Evolutionary conservation across 2,329 filamentous ascomycete species (phyloP), one percentile per base, ranked within the genome.

Genomic region (Emergomyces orientalis): DNA sequence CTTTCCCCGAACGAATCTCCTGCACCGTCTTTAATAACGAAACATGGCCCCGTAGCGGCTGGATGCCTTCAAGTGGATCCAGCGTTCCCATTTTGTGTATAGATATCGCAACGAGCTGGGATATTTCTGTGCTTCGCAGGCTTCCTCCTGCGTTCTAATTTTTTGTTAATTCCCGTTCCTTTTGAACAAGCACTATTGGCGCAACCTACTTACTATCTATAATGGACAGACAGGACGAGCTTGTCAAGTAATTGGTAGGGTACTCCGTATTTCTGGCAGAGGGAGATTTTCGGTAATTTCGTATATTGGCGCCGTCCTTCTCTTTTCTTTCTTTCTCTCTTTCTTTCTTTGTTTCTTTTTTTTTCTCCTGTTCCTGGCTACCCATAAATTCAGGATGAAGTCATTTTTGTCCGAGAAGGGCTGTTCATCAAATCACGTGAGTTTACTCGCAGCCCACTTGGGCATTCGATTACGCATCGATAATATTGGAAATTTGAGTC

Each of bases 21-120:
- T 79, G 77, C 9, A 80, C 70, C 0, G 78, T 79, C 63, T 73
- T 75, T 56, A 80, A 70, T 17, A 77, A 73, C 41, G 73, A 63
- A 39, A 79, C 69, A n/a, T 70, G 55, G 39, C 76, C 76, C 5
- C 64, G 41, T 8, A 76, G 65, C 55, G 76, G 73, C 56, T 65
- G 59, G 22, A 77, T 64, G 34, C 58, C 64, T 30, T 67, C 66
- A 39, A 77, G 30, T 13, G 27, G 19, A 47, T 58, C 43, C 27
- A 56, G 5, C 2, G 22, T n/a, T n/a, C 13, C 57, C 39, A 52
- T 52, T 39, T 52, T 25, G 22, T n/a, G 52, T 22, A 19, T 27
- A 27, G 25, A 51, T 51, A 22, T 47, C 19, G 8, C 6, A 27
- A 27, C 9, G 47, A 30, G 1, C 22, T 54, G 25, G 22, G 8